Evolutionary conservation across 495 filamentous ascomycete species (phyloP), one percentile per base, ranked within the genome.

Genomic region (Bathelium albidoporum): DNA sequence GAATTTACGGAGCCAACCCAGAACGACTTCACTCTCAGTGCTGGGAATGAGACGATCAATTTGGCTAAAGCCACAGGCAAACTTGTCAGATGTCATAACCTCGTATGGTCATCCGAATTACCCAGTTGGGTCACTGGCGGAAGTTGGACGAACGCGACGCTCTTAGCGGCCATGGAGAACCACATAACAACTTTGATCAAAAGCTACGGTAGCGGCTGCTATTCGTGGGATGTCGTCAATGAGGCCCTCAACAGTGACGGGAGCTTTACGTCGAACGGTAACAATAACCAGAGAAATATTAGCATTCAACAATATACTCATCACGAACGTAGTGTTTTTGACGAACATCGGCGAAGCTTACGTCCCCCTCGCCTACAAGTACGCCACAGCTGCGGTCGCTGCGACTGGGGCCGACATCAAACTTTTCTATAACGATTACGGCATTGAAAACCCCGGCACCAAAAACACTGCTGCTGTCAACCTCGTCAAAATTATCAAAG

Each of bases 351-450:
- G 71, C 12, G 26, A 31, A 32, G 60, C 64, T 20, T 73, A 73
- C 59, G 61, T 73, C 28, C 64, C 61, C 36, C 64, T 69, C 20
- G 71, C 71, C 0, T 73, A 68, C 64, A 77, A 77, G 36, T 75
- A 79, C 22, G 79, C 80, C 7, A 77, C 79, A 26, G 75, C 75
- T 16, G 78, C 76, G 1, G 84, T 86, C 67, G 81, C 79, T 0
- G 58, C 70, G 16, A 80, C 81, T 5, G 49, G 49, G 9, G 49
- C 49, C 26, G 49, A 55, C 7, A 55, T 55, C 24, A 87, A 87
- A 74, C 78, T 87, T 18, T 87, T 86, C 67, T 85, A 83, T 74
- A 87, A 87, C 67, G 83, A 79, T 64, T 88, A 87, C 74, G 85
- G 82, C 73, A 82, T 85, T 68, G 85, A 87, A 70, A 75, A 70